These are phyloP conservation scores for Madurella mycetomatis DNA, from an alignment of 2,329 filamentous ascomycete genomes.

Conservation along the genomic window DNA sequence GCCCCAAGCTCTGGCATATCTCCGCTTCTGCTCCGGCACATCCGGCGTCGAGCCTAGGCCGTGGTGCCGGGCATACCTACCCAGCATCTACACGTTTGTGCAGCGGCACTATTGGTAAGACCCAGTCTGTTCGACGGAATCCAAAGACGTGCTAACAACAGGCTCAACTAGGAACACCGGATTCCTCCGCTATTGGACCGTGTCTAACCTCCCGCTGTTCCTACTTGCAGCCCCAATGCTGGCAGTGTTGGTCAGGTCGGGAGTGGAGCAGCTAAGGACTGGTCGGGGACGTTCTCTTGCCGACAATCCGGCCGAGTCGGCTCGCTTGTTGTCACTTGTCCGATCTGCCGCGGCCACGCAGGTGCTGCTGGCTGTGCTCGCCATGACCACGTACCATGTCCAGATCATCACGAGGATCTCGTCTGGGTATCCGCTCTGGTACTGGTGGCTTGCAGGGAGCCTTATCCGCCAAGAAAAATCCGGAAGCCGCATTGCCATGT, in stretches of 20 bases:
- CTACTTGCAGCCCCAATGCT: constrained; percentile 76
- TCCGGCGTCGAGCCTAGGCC: constrained; percentile 13
- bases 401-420: constrained; percentile 89
- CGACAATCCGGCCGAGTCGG: constrained; percentile 12
- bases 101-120: constrained; percentile 85
- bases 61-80: constrained; percentile 72
- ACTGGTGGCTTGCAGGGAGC: constrained; percentile 66
- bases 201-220: constrained; percentile 83
- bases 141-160: background rate
- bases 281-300: constrained; percentile 1
- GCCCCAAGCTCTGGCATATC: constrained; percentile 74
- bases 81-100: constrained; percentile 89
- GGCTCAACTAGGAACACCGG: constrained; percentile 67
- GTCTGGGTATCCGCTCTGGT: constrained; percentile 86
- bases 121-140: constrained; percentile 3
- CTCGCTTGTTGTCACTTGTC: constrained; percentile 33
- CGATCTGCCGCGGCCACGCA: constrained; percentile 67
- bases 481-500: constrained; percentile 47
- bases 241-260: constrained; percentile 60
- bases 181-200: constrained; percentile 84
- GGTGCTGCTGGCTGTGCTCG: constrained; percentile 63
- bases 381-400: constrained; percentile 79
- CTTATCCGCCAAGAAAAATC: constrained; percentile 33
- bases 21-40: constrained; percentile 54
- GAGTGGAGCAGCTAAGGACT: constrained; percentile 33